Conservation (phyloP, 163 green algal genomes). For the Volvox carteri region DNA sequence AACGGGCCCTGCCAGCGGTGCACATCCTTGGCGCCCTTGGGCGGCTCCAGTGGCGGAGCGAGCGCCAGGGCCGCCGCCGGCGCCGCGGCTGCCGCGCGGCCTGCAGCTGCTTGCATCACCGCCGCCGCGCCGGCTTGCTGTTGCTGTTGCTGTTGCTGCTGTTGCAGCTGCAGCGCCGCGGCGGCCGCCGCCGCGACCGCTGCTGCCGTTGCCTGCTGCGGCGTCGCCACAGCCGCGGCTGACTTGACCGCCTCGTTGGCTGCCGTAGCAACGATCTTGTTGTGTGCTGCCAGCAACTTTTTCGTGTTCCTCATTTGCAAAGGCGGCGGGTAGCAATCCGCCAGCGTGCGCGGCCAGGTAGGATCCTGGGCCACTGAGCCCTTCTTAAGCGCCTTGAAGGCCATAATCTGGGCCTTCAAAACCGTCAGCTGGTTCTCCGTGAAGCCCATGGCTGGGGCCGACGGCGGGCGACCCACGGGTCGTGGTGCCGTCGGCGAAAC, state of each 20-base stretch:
- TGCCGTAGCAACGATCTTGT: conserved; percentile 35
- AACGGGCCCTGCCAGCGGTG: conserved; percentile 18
- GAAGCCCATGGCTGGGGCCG: conserved; percentile 69
- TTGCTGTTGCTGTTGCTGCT: conserved; percentile 17
- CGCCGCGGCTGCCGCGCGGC: background rate
- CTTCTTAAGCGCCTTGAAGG: conserved; percentile 72
- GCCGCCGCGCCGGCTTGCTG: background rate
- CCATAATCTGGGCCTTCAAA: conserved; percentile 85
- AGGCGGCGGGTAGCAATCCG: conserved; percentile 35
- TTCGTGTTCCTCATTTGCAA: conserved; percentile 39
- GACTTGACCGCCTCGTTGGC: conserved; percentile 15
- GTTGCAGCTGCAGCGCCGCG: background rate
- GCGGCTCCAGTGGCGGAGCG: conserved; percentile 28
- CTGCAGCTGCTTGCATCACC: background rate
- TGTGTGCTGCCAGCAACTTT: conserved; percentile 50
- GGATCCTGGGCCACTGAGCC: conserved; percentile 30
- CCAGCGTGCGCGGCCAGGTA: background rate
- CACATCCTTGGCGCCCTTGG: conserved; percentile 25
- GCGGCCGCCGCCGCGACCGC: background rate
- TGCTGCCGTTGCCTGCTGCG: background rate
- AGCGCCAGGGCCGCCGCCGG: conserved; percentile 16
- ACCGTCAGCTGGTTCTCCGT: conserved; percentile 77
- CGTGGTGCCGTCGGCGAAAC: conserved; percentile 13
- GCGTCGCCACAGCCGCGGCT: background rate
- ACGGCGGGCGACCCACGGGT: conserved; percentile 34